A percentile compares a stretch with the other conserved stretches of the same genome.
Conservation (phyloP, 1,284 basidiomycete genomes). For the Pseudozyma flocculosa region DNA sequence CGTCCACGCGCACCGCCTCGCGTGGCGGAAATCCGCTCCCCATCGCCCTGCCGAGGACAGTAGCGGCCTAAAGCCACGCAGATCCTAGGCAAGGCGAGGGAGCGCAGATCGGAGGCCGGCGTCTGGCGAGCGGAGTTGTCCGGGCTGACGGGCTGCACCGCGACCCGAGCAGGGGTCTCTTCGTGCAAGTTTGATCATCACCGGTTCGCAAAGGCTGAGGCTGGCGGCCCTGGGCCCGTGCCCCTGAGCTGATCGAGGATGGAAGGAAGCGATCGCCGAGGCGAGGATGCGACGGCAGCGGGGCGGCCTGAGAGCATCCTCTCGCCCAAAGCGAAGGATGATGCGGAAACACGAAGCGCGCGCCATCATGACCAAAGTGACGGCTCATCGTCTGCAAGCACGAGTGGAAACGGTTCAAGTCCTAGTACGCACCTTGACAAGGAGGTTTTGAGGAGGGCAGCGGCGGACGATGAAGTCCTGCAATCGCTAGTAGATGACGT, state of each 20-base stretch:
- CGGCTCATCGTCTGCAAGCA: too few species aligned
- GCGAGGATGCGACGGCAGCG: too few species aligned
- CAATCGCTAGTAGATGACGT: constrained; percentile 26
- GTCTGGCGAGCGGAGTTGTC: too few species aligned
- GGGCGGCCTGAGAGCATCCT: too few species aligned
- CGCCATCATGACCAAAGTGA: too few species aligned
- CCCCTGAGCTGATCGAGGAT: too few species aligned
- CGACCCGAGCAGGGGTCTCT: neutral
- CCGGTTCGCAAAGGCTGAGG: neutral
- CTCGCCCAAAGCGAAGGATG: too few species aligned
- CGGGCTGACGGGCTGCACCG: neutral
- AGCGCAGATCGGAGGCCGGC: neutral
- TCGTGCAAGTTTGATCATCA: neutral
- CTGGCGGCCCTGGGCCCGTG: too few species aligned
- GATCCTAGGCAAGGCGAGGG: neutral
- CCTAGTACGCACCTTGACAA: neutral
- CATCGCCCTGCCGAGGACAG: too few species aligned
- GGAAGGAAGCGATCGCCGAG: too few species aligned
- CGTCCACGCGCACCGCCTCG: neutral
- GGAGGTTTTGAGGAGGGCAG: neutral
- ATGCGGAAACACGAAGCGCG: too few species aligned
- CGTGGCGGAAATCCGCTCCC: too few species aligned
- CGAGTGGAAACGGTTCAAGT: neutral
- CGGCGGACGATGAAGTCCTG: neutral
- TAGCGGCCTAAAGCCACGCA: neutral